Conservation (phyloP, 2,329 filamentous ascomycete genomes). For the Annulohypoxylon truncatum region DNA sequence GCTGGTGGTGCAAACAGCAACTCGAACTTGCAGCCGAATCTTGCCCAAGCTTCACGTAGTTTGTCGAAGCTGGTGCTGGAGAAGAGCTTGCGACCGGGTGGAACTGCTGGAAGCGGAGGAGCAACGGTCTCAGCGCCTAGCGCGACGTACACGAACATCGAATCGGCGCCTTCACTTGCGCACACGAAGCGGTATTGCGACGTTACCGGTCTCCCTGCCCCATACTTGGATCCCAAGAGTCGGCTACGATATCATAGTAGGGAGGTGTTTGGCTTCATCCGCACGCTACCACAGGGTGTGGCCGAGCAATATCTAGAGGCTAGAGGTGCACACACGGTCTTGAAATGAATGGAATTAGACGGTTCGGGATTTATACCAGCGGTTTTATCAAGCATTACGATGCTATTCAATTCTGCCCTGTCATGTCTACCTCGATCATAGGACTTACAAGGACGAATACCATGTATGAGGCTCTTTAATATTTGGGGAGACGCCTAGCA, state of each 20-base stretch:
- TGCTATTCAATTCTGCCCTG: not conserved
- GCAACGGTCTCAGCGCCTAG: conserved; percentile 63
- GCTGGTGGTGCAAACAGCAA: conserved; percentile 41
- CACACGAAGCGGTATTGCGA: conserved; percentile 94
- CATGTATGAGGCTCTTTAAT: not conserved
- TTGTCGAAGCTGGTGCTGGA: conserved; percentile 89
- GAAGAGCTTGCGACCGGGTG: conserved; percentile 71
- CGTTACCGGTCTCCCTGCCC: conserved; percentile 89
- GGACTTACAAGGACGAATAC: not conserved
- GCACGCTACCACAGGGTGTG: conserved; percentile 81
- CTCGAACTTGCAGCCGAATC: conserved; percentile 68
- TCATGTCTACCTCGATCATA: not conserved
- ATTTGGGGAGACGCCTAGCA: not conserved
- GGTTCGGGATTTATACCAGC: not conserved
- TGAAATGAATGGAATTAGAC: conserved; percentile 73
- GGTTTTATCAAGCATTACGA: not conserved
- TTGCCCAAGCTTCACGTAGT: conserved; percentile 89
- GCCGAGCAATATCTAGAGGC: conserved; percentile 91
- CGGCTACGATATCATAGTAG: conserved; percentile 91
- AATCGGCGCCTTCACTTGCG: conserved; percentile 88
- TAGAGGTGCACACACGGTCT: conserved; percentile 88
- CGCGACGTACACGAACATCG: conserved; percentile 95
- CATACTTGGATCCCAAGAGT: conserved; percentile 95
- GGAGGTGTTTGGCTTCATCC: conserved; percentile 88
- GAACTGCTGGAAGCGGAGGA: conserved; percentile 45